Percentiles rank a stretch among this genome's conserved stretches.
Conservation (phyloP, 768 basidiomycete species). For the Suillus subluteus region DNA sequence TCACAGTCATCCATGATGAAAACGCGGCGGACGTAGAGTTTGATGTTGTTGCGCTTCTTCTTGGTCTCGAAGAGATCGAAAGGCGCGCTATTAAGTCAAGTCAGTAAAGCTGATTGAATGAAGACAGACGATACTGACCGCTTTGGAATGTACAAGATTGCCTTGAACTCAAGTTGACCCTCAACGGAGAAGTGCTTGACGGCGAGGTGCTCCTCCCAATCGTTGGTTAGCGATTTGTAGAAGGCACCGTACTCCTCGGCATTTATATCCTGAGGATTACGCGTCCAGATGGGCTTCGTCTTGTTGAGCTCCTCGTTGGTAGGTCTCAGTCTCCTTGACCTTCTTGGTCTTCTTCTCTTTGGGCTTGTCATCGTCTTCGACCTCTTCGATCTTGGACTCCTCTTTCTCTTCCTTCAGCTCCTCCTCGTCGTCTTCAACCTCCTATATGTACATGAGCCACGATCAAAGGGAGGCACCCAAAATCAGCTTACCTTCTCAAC, state of each 20-base stretch:
- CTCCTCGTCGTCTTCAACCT: constrained; percentile 85
- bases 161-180: constrained; percentile 99
- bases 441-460: constrained; percentile 46
- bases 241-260: constrained; percentile 92
- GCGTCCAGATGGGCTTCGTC: constrained; percentile 99
- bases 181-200: constrained; percentile 99
- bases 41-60: constrained; percentile 99
- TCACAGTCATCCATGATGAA: constrained; percentile 99
- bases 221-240: constrained; percentile 99
- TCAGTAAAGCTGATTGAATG: constrained; percentile 1
- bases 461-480: background rate
- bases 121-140: constrained; percentile 53
- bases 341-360: constrained; percentile 95
- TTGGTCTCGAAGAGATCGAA: constrained; percentile 99
- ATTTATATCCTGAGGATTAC: constrained; percentile 94
- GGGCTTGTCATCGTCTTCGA: constrained; percentile 82
- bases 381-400: constrained; percentile 80
- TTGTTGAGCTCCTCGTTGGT: constrained; percentile 99
- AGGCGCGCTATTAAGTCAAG: constrained; percentile 66
- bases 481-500: constrained; percentile 84
- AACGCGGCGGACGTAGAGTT: constrained; percentile 99
- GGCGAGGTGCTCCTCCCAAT: constrained; percentile 99
- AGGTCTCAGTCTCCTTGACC: constrained; percentile 84
- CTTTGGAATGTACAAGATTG: constrained; percentile 96
- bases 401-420: constrained; percentile 72